These are phyloP conservation scores for Rhinocladiella similis DNA, from an alignment of 2,329 filamentous ascomycete species.

Conservation along the genomic window DNA sequence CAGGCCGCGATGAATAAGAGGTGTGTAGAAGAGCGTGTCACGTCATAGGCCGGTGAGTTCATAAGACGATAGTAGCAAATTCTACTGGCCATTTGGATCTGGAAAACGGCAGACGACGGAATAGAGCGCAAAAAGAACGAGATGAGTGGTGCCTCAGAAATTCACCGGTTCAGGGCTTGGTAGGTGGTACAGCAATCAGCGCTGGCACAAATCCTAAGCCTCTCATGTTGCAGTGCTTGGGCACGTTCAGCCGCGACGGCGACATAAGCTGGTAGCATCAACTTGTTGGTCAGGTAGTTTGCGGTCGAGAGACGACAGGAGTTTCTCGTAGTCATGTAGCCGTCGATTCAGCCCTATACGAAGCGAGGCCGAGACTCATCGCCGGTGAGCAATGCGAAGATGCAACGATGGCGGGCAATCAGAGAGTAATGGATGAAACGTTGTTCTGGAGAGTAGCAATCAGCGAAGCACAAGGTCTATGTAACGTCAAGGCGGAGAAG, in stretches of 20 bases:
- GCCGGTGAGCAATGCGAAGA: constrained; percentile 6
- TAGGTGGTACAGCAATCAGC: neutral
- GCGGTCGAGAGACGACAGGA: neutral
- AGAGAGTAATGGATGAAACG: constrained; percentile 17
- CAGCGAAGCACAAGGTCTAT: constrained; percentile 3
- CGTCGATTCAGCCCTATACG: neutral
- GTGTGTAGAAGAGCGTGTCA: constrained; percentile 18
- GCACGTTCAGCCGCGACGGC: constrained; percentile 20
- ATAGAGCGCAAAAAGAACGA: constrained; percentile 11
- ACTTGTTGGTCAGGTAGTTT: neutral
- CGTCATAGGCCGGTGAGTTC: constrained; percentile 16
- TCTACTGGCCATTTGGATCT: constrained; percentile 13
- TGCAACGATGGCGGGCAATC: constrained; percentile 18
- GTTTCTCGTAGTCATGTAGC: neutral
- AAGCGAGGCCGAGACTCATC: neutral
- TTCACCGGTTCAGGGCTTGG: neutral
- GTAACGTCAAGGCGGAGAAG: constrained; percentile 22
- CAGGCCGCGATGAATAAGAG: constrained; percentile 68
- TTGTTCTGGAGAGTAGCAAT: constrained; percentile 1
- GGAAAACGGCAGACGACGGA: constrained; percentile 16
- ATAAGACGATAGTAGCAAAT: constrained; percentile 3
- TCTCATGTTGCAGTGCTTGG: constrained; percentile 22
- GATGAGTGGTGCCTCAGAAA: neutral
- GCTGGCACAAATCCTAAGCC: neutral
- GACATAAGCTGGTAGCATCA: constrained; percentile 11